These are phyloP conservation scores for Rhytidiadelphus loreus DNA, from an alignment of 225 moss, liverwort and hornwort species.

Conservation along the genomic window DNA sequence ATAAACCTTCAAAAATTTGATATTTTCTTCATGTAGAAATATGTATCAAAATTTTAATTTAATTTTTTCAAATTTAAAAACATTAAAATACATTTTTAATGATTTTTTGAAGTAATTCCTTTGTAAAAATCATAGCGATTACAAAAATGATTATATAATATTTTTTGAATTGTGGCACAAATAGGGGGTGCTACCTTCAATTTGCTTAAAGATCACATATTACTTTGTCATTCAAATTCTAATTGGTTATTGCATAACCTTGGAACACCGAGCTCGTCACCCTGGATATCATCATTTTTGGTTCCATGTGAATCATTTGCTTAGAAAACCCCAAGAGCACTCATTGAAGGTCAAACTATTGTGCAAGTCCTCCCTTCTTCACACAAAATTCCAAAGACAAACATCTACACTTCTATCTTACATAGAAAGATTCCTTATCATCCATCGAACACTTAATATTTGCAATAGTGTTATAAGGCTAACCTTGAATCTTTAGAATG, in stretches of 20 bases:
- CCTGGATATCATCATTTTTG: rapidly evolving
- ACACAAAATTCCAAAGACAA: not conserved
- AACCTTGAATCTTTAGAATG: rapidly evolving
- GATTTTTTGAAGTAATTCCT: no score
- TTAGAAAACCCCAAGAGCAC: not conserved
- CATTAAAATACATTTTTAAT: no score
- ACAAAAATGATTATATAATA: not conserved
- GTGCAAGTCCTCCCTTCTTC: not conserved
- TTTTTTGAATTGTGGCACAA: no score
- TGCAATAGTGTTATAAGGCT: rapidly evolving
- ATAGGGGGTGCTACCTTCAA: no score
- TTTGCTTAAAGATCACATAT: no score
- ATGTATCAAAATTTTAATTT: no score
- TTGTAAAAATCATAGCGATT: not conserved
- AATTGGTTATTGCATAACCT: not conserved
- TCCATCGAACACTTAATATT: rapidly evolving
- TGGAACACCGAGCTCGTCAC: rapidly evolving
- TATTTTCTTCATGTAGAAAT: no score
- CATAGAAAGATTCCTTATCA: not conserved
- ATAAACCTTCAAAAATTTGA: no score
- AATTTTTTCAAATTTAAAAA: no score
- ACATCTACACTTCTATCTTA: not conserved
- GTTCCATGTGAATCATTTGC: not conserved
- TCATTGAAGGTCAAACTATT: not conserved
- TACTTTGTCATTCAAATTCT: no score